A percentile compares a stretch with the other conserved stretches of the same genome.
Evolutionary conservation across 495 filamentous ascomycete genomes (phyloP).

Genomic region (Geopyxis carbonaria): DNA sequence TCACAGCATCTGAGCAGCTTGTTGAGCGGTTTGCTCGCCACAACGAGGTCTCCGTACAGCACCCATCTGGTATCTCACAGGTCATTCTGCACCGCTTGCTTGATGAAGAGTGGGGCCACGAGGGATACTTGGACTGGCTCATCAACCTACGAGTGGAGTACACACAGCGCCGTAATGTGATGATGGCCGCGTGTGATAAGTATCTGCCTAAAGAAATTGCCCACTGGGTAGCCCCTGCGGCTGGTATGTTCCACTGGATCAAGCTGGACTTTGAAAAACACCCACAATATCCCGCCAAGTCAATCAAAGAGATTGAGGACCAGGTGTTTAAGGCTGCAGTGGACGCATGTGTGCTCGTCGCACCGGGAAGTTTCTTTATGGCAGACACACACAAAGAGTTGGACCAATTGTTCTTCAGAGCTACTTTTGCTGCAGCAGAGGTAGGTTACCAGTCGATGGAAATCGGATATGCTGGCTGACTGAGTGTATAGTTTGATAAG

Average conservation of each 20-base stretch:
- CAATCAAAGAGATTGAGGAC: conserved; percentile 58
- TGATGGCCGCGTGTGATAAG: conserved; percentile 70
- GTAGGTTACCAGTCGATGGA: conserved; percentile 11
- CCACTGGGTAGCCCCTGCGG: conserved; percentile 63
- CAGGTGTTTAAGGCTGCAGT: conserved; percentile 63
- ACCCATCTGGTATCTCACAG: conserved; percentile 69
- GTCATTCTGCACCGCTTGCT: conserved; percentile 72
- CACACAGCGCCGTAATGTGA: conserved; percentile 53
- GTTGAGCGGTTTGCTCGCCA: conserved; percentile 61
- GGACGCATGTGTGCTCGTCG: conserved; percentile 52
- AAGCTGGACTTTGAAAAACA: conserved; percentile 58
- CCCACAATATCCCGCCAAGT: conserved; percentile 41
- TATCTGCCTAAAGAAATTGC: conserved; percentile 60
- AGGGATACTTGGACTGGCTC: conserved; percentile 82
- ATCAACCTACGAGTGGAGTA: conserved; percentile 72
- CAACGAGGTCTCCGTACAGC: conserved; percentile 64
- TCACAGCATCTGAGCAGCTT: conserved; percentile 67
- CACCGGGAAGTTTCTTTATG: conserved; percentile 76
- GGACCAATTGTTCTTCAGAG: conserved; percentile 59
- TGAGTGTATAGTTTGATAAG: conserved; percentile 30
- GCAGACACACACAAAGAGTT: conserved; percentile 37
- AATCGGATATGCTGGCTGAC: neutral
- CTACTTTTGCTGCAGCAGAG: conserved; percentile 71
- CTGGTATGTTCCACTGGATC: conserved; percentile 99
- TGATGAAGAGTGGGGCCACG: conserved; percentile 86